These are phyloP conservation scores for Nelumbo lutea DNA, from an alignment of 164 flowering plant genomes.

Conservation along the genomic window DNA sequence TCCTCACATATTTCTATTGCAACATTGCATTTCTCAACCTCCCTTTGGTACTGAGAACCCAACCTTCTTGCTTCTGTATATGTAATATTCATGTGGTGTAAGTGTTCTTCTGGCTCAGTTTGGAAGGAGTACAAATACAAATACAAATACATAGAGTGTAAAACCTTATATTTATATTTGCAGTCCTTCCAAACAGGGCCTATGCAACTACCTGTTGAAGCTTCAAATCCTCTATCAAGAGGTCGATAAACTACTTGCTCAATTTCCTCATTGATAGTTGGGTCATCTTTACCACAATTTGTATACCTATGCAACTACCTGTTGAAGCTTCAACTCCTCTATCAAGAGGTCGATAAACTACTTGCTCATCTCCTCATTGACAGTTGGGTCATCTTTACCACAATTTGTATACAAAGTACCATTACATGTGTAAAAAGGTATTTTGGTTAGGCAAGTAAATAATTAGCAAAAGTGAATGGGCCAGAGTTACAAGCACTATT, in stretches of 20 bases:
- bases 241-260: conserved; percentile 87
- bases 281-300: conserved; percentile 87
- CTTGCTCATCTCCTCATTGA: conserved; percentile 84
- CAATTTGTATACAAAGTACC: conserved; percentile 47
- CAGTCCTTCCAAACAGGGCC: no score
- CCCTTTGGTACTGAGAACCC: conserved; percentile 74
- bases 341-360: conserved; percentile 77
- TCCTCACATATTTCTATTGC: conserved; percentile 53
- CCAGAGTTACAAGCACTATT: neutral
- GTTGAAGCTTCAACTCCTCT: conserved; percentile 57
- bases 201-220: no score
- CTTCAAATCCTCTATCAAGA: conserved; percentile 77
- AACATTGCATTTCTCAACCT: conserved; percentile 84
- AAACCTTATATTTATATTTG: no score
- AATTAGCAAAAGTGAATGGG: neutral
- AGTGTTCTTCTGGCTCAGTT: conserved; percentile 35
- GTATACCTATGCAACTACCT: neutral
- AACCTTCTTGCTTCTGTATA: conserved; percentile 66
- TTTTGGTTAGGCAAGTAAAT: neutral
- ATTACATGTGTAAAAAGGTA: neutral
- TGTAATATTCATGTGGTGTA: conserved; percentile 60
- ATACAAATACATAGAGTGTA: no score
- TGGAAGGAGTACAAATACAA: no score
- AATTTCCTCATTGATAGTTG: conserved; percentile 76
- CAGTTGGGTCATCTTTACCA: conserved; percentile 76